phyloP scores from a whole-genome alignment of 164 flowering plant genomes.

The Stephania cephalantha region DNA sequence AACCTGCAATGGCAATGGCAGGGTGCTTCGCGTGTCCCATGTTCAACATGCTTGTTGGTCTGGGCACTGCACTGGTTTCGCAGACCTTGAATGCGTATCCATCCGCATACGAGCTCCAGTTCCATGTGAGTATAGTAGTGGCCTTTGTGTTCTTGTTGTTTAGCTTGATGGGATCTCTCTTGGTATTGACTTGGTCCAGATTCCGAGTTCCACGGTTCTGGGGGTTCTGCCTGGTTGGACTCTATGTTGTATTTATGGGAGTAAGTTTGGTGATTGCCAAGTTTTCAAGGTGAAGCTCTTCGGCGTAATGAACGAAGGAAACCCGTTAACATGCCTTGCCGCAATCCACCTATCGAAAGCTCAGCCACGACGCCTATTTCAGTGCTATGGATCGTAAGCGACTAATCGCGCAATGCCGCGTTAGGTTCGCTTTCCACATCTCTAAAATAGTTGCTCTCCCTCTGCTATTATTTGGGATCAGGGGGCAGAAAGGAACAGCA shows the following conservation, averaged over 20 bases:
- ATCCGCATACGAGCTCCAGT: constrained; percentile 61
- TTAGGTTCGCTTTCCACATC: neutral
- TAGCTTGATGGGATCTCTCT: constrained; percentile 92
- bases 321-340: neutral
- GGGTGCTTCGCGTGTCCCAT: constrained; percentile 99
- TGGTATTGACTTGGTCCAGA: constrained; percentile 73
- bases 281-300: constrained; percentile 28
- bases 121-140: constrained; percentile 73
- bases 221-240: constrained; percentile 94
- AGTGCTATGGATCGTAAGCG: neutral
- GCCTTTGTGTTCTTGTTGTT: constrained; percentile 85
- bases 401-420: neutral
- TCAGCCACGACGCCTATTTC: neutral
- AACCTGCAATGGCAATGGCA: constrained; percentile 98
- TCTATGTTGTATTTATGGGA: constrained; percentile 54
- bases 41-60: constrained; percentile 98
- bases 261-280: constrained; percentile 66
- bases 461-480: neutral
- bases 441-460: neutral
- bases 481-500: neutral
- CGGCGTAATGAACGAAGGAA: neutral
- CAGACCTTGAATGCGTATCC: constrained; percentile 74
- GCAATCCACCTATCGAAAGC: neutral
- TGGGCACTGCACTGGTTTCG: constrained; percentile 78
- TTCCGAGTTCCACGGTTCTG: constrained; percentile 93